Evolutionary conservation across 306 rosid genomes (phyloP).

Genomic region (Inga leiocalycina): DNA sequence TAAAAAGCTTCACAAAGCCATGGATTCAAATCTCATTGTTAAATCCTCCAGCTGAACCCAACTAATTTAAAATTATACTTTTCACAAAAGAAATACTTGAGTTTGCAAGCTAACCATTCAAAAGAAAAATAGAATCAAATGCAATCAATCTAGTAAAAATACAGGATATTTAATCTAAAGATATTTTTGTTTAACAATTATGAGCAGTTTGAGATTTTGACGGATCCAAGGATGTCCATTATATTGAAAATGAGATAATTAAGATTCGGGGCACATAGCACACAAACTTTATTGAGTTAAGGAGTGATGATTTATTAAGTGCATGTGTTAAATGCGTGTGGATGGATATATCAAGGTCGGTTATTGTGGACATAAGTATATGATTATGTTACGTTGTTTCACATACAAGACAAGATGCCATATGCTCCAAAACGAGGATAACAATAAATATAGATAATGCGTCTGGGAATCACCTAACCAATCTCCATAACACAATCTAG

Average conservation of each 20-base stretch:
- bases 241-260: not conserved
- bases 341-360: not conserved
- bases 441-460: conserved; percentile 21
- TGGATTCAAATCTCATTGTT: not conserved
- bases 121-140: not conserved
- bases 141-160: not conserved
- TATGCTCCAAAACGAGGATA: conserved; percentile 31
- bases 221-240: not conserved
- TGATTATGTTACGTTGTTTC: not conserved
- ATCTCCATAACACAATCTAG: conserved; percentile 33
- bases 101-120: not conserved
- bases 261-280: not conserved
- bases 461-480: conserved; percentile 34
- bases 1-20: not conserved
- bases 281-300: not conserved
- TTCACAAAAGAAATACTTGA: not conserved
- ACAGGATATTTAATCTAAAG: not conserved
- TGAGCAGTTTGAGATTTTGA: not conserved
- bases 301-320: not conserved
- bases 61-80: too few relatives aligned
- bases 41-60: not conserved
- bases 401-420: conserved; percentile 17
- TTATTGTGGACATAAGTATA: not conserved
- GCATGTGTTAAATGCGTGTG: not conserved
- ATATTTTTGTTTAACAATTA: not conserved